These are phyloP conservation scores for Pulveroboletus ravenelii DNA, from an alignment of 768 basidiomycete species.

Conservation along the genomic window DNA sequence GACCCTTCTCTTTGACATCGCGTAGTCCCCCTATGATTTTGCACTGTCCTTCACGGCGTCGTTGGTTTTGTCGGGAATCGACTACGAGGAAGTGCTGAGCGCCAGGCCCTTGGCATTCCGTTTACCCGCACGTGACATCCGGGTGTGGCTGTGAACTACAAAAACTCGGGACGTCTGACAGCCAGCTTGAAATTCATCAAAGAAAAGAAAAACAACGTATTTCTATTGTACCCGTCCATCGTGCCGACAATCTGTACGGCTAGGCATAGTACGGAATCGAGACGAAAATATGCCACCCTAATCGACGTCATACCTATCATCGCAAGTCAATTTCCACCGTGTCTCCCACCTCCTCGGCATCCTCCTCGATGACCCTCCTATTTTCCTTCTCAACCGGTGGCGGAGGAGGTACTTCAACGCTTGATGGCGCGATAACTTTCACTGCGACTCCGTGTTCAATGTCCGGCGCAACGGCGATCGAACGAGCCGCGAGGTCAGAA, in stretches of 20 bases:
- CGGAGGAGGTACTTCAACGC: conserved; percentile 74
- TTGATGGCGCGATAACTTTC: conserved; percentile 51
- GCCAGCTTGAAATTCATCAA: too few species aligned
- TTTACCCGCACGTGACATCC: conserved; percentile 12
- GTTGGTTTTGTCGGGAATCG: background rate
- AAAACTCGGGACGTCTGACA: too few species aligned
- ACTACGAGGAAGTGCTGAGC: background rate
- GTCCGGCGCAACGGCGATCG: background rate
- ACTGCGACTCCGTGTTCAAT: conserved; percentile 13
- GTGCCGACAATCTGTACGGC: background rate
- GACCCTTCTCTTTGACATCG: conserved; percentile 69
- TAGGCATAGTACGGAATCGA: background rate
- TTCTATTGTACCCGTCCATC: conserved; percentile 3
- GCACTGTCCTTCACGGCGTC: background rate
- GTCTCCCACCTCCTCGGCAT: conserved; percentile 70
- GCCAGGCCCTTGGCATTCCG: too few species aligned
- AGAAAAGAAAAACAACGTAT: conserved; percentile 7
- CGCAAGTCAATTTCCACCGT: conserved; percentile 68
- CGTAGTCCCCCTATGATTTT: background rate
- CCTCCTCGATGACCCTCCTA: conserved; percentile 40
- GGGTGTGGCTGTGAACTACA: conserved; percentile 1
- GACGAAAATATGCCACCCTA: background rate
- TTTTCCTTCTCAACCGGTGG: conserved; percentile 75
- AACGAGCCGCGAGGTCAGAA: conserved; percentile 18
- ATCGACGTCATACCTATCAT: conserved; percentile 20